phyloP scores from a whole-genome alignment of 805 yeast genomes.

The Jamesozyma piceae region DNA sequence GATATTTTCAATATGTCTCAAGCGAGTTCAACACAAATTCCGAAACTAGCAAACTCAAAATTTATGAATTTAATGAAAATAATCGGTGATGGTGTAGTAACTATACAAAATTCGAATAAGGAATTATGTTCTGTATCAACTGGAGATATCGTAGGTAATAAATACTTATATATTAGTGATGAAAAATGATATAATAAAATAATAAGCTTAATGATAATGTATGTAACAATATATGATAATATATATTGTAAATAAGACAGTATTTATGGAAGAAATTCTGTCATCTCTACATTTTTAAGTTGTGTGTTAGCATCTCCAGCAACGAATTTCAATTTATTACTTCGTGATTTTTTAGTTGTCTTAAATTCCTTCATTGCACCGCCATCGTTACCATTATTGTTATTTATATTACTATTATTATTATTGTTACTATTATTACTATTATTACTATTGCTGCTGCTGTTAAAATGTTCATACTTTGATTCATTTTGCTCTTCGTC shows the following conservation, averaged over 20 bases:
- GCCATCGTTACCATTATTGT: neutral
- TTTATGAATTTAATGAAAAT: slow-evolving; percentile 23
- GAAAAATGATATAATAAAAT: neutral
- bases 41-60: slow-evolving; percentile 18
- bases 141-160: slow-evolving; percentile 21
- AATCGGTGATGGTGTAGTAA: slow-evolving; percentile 18
- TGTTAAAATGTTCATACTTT: neutral
- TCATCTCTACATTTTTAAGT: slow-evolving; percentile 8
- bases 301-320: slow-evolving; percentile 3
- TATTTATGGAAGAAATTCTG: neutral
- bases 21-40: neutral
- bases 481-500: slow-evolving; percentile 4
- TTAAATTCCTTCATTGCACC: slow-evolving; percentile 9
- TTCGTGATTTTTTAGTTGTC: slow-evolving; percentile 6
- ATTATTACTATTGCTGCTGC: neutral
- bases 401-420: neutral
- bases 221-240: neutral
- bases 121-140: slow-evolving; percentile 16
- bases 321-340: slow-evolving; percentile 9
- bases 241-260: neutral
- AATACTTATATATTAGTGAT: slow-evolving; percentile 9
- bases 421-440: neutral
- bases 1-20: slow-evolving; percentile 3
- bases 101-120: slow-evolving; percentile 11
- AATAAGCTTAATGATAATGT: neutral